Evolutionary conservation across 345 rosid species (phyloP).

Genomic region (Punica granatum): DNA sequence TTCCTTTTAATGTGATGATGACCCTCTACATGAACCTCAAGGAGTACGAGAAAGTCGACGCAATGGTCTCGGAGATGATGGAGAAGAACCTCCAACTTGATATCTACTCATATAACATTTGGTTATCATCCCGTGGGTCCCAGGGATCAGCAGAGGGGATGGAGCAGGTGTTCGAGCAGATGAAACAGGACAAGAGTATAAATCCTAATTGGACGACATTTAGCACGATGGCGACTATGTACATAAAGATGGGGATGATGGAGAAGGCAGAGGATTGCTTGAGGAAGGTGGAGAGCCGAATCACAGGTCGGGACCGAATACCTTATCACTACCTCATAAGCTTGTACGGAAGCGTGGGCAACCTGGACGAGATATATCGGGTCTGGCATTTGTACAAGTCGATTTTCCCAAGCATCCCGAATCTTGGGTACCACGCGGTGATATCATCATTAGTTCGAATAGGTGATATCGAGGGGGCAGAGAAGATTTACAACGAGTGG

Average conservation of each 20-base stretch:
- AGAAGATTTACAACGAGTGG: conserved; percentile 76
- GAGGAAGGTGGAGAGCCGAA: conserved; percentile 71
- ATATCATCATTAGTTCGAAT: conserved; percentile 61
- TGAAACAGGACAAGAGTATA: conserved; percentile 51
- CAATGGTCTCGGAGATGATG: conserved; percentile 67
- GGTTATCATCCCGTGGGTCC: conserved; percentile 78
- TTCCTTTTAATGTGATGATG: conserved; percentile 95
- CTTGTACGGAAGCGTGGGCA: conserved; percentile 66
- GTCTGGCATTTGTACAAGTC: conserved; percentile 81
- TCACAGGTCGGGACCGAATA: conserved; percentile 67
- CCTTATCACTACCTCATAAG: conserved; percentile 88
- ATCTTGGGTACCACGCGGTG: conserved; percentile 75
- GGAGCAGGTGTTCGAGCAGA: conserved; percentile 70
- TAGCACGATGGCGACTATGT: conserved; percentile 89
- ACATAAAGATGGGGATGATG: conserved; percentile 59
- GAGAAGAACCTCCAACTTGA: conserved; percentile 61
- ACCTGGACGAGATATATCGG: conserved; percentile 61
- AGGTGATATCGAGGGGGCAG: conserved; percentile 71
- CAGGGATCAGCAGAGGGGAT: conserved; percentile 58
- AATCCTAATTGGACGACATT: conserved; percentile 88
- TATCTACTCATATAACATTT: conserved; percentile 84
- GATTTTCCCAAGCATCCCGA: conserved; percentile 63
- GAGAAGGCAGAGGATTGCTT: conserved; percentile 83
- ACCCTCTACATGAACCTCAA: conserved; percentile 82
- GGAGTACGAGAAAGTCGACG: conserved; percentile 66